Evolutionary conservation across 768 basidiomycete genomes (phyloP).

Genomic region (Hydnomerulius pinastri): DNA sequence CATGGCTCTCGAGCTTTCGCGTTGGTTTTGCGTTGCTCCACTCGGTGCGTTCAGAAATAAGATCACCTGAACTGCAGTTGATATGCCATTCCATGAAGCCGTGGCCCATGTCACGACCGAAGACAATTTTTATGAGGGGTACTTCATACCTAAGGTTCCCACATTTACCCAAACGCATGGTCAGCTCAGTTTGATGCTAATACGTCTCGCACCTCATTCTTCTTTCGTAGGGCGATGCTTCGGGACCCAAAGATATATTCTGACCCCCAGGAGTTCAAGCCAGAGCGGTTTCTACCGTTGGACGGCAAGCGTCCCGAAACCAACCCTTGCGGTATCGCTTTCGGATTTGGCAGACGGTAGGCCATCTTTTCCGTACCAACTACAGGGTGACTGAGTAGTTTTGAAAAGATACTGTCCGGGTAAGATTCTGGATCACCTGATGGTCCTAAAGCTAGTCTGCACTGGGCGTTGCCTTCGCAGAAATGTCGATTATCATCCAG

Average conservation of each 20-base stretch:
- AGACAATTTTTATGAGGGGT: constrained; percentile 31
- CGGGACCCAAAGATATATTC: constrained; percentile 30
- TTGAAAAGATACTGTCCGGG: not conserved
- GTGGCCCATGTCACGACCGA: constrained; percentile 31
- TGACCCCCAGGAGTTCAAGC: constrained; percentile 30
- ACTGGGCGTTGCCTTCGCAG: constrained; percentile 1
- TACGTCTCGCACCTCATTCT: not conserved
- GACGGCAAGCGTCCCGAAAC: constrained; percentile 14
- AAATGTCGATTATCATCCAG: constrained; percentile 1
- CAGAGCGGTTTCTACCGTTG: constrained; percentile 27
- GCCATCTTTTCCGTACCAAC: not conserved
- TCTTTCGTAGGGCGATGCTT: constrained; percentile 25
- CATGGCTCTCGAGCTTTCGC: constrained; percentile 12
- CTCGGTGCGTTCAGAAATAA: not conserved
- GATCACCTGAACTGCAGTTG: not conserved
- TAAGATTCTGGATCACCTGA: not conserved
- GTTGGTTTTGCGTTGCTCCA: constrained; percentile 14
- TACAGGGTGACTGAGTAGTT: not conserved
- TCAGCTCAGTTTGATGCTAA: constrained; percentile 5
- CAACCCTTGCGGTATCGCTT: constrained; percentile 18
- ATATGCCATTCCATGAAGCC: constrained; percentile 12
- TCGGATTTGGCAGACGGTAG: constrained; percentile 29
- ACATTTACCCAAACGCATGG: constrained; percentile 38
- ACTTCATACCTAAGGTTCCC: constrained; percentile 33
- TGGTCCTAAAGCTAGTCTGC: not conserved